phyloP scores from a whole-genome alignment of 306 rosid species.

The Cicer arietinum region DNA sequence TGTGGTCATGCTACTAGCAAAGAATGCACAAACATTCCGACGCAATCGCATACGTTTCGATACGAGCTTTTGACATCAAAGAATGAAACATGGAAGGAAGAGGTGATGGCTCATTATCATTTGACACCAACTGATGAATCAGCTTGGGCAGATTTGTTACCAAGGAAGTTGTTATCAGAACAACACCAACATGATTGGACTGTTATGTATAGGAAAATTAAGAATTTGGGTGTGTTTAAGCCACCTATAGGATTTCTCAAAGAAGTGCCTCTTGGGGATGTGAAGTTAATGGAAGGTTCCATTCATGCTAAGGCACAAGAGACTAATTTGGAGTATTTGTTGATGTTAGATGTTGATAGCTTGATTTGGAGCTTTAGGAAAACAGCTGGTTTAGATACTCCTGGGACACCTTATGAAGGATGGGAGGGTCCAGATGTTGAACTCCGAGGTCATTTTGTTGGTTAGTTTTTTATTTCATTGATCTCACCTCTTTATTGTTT shows the following conservation, averaged over 20 bases:
- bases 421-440: conserved; percentile 67
- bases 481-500: conserved; percentile 1
- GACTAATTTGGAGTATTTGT: conserved; percentile 77
- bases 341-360: conserved; percentile 76
- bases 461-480: conserved; percentile 49
- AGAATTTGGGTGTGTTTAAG: conserved; percentile 43
- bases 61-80: conserved; percentile 50
- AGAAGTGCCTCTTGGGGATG: conserved; percentile 72
- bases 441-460: conserved; percentile 95
- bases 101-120: conserved; percentile 67
- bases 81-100: conserved; percentile 66
- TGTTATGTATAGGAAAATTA: conserved; percentile 64
- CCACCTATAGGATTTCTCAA: conserved; percentile 59
- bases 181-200: conserved; percentile 63
- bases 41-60: conserved; percentile 64
- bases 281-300: conserved; percentile 63
- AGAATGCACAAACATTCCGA: conserved; percentile 73
- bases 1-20: conserved; percentile 50
- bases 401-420: conserved; percentile 67
- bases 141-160: conserved; percentile 68
- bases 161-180: conserved; percentile 65
- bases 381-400: conserved; percentile 75
- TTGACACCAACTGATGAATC: conserved; percentile 78
- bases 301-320: conserved; percentile 65
- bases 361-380: conserved; percentile 84